Conservation (phyloP, 129 eudicot genomes). For the Rutidosis leptorrhynchoides region DNA sequence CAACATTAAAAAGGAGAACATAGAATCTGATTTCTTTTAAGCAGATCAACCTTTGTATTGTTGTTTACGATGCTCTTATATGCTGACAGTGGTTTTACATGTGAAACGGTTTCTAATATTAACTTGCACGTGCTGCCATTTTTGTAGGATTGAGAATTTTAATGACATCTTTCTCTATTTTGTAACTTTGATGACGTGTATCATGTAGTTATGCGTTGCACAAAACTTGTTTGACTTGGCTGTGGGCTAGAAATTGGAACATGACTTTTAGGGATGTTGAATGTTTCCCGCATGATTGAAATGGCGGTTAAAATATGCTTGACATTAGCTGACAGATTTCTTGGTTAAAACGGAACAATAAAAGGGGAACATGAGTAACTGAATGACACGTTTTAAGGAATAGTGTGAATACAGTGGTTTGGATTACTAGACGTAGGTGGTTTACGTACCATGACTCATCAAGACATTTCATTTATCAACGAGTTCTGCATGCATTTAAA, state of each 20-base stretch:
- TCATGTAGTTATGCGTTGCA: not conserved
- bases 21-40: not conserved
- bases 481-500: not conserved
- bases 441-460: not conserved
- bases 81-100: not conserved
- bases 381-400: not conserved
- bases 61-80: constrained; percentile 10
- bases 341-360: not conserved
- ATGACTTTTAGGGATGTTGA: not conserved
- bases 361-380: not conserved
- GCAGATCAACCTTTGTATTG: not conserved
- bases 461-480: no score
- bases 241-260: no score
- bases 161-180: not conserved
- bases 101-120: not conserved
- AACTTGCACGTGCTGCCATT: not conserved
- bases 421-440: not conserved
- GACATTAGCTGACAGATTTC: not conserved
- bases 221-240: not conserved
- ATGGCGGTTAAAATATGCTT: not conserved
- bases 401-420: not conserved
- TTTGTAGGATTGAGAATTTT: not conserved
- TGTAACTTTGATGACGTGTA: not conserved
- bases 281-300: not conserved
- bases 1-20: not conserved